Conservation (phyloP, 2,329 filamentous ascomycete species). For the Emmonsiellopsis sp. region DNA sequence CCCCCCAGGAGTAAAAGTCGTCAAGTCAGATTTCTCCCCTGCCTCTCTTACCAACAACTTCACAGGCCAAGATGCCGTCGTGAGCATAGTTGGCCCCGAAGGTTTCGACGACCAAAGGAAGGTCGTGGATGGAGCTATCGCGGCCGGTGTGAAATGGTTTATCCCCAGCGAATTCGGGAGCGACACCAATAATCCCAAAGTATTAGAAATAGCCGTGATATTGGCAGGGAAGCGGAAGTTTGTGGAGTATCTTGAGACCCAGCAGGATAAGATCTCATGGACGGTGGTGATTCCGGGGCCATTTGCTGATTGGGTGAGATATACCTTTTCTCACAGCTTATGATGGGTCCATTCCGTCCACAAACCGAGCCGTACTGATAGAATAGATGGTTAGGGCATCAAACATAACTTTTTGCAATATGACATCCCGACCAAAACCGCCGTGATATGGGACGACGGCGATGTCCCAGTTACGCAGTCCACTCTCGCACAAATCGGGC, state of each 20-base stretch:
- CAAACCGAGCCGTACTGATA: not conserved
- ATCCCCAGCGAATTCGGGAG: constrained; percentile 51
- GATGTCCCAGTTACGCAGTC: constrained; percentile 43
- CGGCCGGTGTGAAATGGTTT: constrained; percentile 52
- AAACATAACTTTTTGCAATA: constrained; percentile 44
- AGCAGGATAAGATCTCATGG: constrained; percentile 43
- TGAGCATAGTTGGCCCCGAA: constrained; percentile 38
- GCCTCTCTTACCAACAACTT: constrained; percentile 42
- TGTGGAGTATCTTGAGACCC: constrained; percentile 45
- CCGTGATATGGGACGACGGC: constrained; percentile 50
- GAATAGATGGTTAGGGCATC: constrained; percentile 29
- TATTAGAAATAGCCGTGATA: constrained; percentile 17
- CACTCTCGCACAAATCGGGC: constrained; percentile 44
- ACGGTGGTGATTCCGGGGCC: constrained; percentile 49
- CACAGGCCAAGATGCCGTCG: constrained; percentile 48
- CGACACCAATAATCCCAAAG: constrained; percentile 18
- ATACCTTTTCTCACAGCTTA: not conserved
- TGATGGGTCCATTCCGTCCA: no score
- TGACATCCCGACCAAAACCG: constrained; percentile 40
- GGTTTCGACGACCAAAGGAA: constrained; percentile 38
- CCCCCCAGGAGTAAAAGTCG: constrained; percentile 33
- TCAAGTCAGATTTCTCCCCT: constrained; percentile 41
- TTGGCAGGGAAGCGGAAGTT: constrained; percentile 20
- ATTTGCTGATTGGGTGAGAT: constrained; percentile 51
- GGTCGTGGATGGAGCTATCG: constrained; percentile 51